Percentiles rank a stretch among this genome's conserved stretches.
phyloP scores from a whole-genome alignment of 2,329 filamentous ascomycete species.

The Cytospora leucostoma region DNA sequence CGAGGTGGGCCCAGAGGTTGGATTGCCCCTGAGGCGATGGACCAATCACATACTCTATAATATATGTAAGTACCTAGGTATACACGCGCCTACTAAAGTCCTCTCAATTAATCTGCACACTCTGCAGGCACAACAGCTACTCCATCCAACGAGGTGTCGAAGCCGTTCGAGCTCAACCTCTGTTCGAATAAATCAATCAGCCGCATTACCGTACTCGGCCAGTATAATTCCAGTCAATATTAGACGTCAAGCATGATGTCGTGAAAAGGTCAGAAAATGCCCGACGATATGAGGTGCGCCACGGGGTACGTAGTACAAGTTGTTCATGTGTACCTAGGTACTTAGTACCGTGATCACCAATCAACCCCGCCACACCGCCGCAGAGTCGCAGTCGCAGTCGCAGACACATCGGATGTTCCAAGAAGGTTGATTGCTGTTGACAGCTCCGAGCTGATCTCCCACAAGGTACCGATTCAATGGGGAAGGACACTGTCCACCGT shows the following conservation, averaged over 20 bases:
- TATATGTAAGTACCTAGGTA: not conserved
- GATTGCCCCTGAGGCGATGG: not conserved
- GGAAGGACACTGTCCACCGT: not conserved
- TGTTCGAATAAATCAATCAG: not conserved
- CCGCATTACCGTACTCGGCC: not conserved
- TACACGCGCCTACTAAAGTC: no score
- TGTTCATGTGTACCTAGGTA: not conserved
- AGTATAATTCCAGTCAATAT: not conserved
- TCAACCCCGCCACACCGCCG: not conserved
- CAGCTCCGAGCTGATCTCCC: constrained; percentile 19
- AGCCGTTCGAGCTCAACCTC: no score
- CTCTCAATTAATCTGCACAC: no score
- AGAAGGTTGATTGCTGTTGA: constrained; percentile 12
- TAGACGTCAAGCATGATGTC: not conserved
- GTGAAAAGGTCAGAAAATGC: not conserved
- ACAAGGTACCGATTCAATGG: not conserved
- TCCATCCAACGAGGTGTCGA: not conserved
- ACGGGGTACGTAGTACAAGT: not conserved
- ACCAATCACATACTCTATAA: not conserved
- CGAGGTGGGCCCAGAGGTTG: constrained; percentile 14
- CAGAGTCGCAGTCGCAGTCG: not conserved
- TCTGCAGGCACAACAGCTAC: not conserved
- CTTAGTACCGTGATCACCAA: not conserved
- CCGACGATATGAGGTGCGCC: not conserved
- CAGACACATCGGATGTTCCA: constrained; percentile 5